Conservation (phyloP, 257 asterid species). For the Agastache rugosa region DNA sequence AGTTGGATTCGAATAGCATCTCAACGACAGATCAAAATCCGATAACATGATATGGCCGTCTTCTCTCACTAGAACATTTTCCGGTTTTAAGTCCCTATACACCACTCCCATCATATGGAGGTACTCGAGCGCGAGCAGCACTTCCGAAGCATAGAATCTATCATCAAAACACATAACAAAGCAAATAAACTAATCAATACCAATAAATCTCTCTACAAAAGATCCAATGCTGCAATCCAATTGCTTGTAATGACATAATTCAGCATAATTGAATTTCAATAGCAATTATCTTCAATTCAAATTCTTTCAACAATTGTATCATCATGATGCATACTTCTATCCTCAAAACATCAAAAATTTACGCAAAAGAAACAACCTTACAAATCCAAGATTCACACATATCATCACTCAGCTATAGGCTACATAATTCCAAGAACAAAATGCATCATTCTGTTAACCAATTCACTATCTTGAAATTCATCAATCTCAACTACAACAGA, state of each 20-base stretch:
- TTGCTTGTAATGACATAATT: not conserved
- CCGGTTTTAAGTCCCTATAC: slow-evolving; percentile 90
- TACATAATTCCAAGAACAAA: not conserved
- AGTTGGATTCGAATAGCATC: slow-evolving; percentile 83
- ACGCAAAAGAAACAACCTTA: slow-evolving; percentile 12
- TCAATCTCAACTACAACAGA: not conserved
- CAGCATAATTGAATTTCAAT: not conserved
- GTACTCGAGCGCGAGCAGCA: slow-evolving; percentile 88
- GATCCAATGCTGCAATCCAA: not conserved
- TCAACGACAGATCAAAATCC: slow-evolving; percentile 82
- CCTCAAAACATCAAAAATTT: not conserved
- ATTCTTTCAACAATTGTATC: not conserved
- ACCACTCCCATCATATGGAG: slow-evolving; percentile 98
- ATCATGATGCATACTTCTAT: no score
- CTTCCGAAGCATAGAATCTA: slow-evolving; percentile 91
- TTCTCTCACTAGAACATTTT: slow-evolving; percentile 87
- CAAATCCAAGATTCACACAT: slow-evolving; percentile 2
- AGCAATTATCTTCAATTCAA: not conserved
- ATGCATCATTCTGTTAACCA: not conserved
- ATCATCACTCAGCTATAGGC: not conserved
- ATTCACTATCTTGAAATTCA: not conserved
- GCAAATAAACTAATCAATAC: not conserved
- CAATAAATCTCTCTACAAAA: not conserved
- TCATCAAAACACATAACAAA: slow-evolving; percentile 20
- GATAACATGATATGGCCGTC: slow-evolving; percentile 97